Evolutionary conservation across 495 filamentous ascomycete genomes (phyloP), one percentile per base, ranked within the genome.

Genomic region (Lophiotrema nucula): DNA sequence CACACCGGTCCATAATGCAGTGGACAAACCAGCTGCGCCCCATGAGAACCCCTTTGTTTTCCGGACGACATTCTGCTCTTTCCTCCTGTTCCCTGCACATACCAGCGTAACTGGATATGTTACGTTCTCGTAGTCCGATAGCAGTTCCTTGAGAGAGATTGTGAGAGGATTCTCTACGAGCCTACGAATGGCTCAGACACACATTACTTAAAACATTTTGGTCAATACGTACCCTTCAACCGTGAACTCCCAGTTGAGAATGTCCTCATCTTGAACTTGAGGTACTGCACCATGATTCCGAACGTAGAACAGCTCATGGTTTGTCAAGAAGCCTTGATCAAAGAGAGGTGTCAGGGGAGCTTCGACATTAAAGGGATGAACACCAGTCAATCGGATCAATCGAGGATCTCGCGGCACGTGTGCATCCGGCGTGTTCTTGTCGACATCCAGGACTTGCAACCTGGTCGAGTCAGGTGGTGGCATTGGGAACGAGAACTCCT

Each of bases 41-140:
- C 92, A 97, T 48, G 91, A 96, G 74, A 97, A 97, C 0, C 92
- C 92, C 67, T 96, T 96, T 2, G 88, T 88, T 69, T 97, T 97
- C 24, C 90, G 79, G 1, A 96, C 89, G 26, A 86, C 76, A 58
- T 97, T 97, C 66, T 97, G 92, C 69, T 97, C 92, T 73, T 97
- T 97, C 21, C 92, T 80, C 56, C 92, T 77, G 67, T 97, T 97
- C 0, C 92, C 92, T 12, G 92, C 92, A 71, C 92, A 97, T 33
- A 97, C 92, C 0, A 97, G 79, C 0, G 92, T 97, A 64, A 97
- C 77, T 0, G 92, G 92, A 26, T 86, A 84, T 8, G 92, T 97
- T 18, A 91, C 81, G 68, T 95, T 88, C 50, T 93, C 87, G 64
- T 86, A 95, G 2, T 90, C 80, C 5, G 73, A 70, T 3, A 96